A percentile compares a stretch with the other conserved stretches of the same genome.
Conservation (phyloP, 2,329 filamentous ascomycete genomes). For the Tympanopsis confertula region DNA sequence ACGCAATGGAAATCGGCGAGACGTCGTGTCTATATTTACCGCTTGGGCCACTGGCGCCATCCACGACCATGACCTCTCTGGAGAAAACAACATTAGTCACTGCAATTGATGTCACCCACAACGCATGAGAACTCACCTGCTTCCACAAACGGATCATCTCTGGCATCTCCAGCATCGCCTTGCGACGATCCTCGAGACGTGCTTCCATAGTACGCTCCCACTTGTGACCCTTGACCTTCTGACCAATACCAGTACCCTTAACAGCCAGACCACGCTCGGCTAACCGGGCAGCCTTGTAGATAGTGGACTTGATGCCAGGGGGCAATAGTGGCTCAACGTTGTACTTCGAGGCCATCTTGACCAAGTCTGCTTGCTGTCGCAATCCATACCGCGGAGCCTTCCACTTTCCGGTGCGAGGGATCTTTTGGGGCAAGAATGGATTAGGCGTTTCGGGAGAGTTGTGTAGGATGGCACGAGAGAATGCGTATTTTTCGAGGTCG, state of each 20-base stretch:
- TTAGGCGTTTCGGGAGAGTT: conserved; percentile 49
- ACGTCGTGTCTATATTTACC: too few relatives aligned
- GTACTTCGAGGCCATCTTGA: conserved; percentile 70
- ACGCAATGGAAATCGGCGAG: too few relatives aligned
- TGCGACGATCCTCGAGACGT: conserved; percentile 74
- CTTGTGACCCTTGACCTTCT: conserved; percentile 88
- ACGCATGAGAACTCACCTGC: conserved; percentile 45
- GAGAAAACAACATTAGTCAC: neutral
- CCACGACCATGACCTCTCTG: conserved; percentile 1
- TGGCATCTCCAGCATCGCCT: conserved; percentile 92
- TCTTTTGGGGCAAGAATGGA: conserved; percentile 72
- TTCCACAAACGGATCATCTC: conserved; percentile 88
- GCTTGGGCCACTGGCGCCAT: neutral
- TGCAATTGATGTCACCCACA: neutral
- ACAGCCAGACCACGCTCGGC: conserved; percentile 73
- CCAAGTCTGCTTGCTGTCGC: conserved; percentile 78
- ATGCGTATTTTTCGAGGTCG: neutral
- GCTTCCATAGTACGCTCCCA: conserved; percentile 79
- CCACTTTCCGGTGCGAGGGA: conserved; percentile 71
- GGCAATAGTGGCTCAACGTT: conserved; percentile 75
- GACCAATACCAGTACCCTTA: conserved; percentile 84
- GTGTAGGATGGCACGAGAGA: neutral
- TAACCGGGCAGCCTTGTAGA: conserved; percentile 56
- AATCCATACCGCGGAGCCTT: conserved; percentile 73
- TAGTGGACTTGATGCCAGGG: conserved; percentile 63